Evolutionary conservation across 1,284 basidiomycete genomes (phyloP), one percentile per base, ranked within the genome.

Genomic region (Gymnopus androsaceus): DNA sequence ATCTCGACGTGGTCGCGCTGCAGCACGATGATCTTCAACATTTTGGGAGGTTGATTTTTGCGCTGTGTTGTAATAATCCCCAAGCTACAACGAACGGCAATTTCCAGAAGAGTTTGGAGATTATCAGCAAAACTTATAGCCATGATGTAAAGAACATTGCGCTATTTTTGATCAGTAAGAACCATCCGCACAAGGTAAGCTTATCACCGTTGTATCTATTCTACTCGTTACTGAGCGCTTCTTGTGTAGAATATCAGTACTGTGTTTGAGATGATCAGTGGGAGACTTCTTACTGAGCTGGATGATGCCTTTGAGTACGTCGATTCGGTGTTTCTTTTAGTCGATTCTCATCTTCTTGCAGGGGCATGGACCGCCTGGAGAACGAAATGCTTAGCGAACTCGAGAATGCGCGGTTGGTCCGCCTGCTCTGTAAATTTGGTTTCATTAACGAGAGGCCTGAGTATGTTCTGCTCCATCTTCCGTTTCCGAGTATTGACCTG

Each of bases 371-470:
- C 68, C 76, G 84, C 49, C 77, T 98, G 14, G 95, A 98, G 68
- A 80, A 82, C 38, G 91, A 95, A 62, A 79, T 99, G 47, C 81
- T 88, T 72, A 84, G 88, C 51, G 96, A 99, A 70, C 80, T 99
- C n/a, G 97, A 99, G 77, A 98, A 99, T 67, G 95, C 91, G 1
- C 81, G 97, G 33, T 78, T 99, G n/a, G 90, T 98, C 25, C 83
- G 97, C 44, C 74, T 99, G 54, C 75, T 99, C 60, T 89, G 88
- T 74, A 99, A 99, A 75, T 90, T 99, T 65, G 93, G 94, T 0
- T 98, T 98, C 72, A 98, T 99, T 76, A 98, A 98, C 71, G 97
- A 99, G 70, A 83, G 97, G 15, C 96, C 96, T 9, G 96, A 98
- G 92, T 96, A 66, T 60, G 90, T 54, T 30, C 47, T 80, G 8